Evolutionary conservation across 306 rosid species (phyloP), one percentile per base, ranked within the genome.

Genomic region (Cucurbita pepo): DNA sequence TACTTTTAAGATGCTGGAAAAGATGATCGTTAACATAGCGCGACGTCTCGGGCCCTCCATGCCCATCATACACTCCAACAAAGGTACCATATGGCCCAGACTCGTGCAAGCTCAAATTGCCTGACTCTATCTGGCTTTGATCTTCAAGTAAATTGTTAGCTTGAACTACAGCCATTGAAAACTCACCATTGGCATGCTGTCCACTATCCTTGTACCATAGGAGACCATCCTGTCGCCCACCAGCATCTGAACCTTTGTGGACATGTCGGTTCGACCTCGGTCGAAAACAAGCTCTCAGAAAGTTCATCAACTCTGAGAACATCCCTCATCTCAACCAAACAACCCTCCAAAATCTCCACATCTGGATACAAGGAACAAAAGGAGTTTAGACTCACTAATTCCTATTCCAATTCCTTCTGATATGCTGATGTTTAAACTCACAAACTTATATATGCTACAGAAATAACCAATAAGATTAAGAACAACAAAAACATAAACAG

Each of bases 121-220:
- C 91, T 0, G 91, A 87, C 72, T 87, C 91, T 47, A 87, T 8
- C 87, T 83, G 91, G 71, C 91, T 85, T 81, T 87, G 89, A 82
- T 87, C 91, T 81, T 87, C 91, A 70, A 87, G 85, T 82, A 87
- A 79, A 78, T 82, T 87, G 75, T 87, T 87, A 77, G 91, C 91
- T 79, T 87, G 91, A 56, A 87, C 85, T 22, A 87, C 91, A 74
- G 91, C 91, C 91, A 87, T 85, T 8, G 91, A 87, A 78, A 87
- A 87, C 12, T 87, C 89, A 51, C 91, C 91, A 57, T 77, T 77
- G 40, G 78, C 57, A 59, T 87, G 91, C 71, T 87, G 91, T 71
- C 91, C 91, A 11, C 72, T 59, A 77, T 87, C 91, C 57, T 85
- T 87, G 83, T 87, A 87, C 91, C 91, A 87, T 51, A 87, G 74